Base-by-base conservation (phyloP, 1,284 basidiomycete genomes). In the Cutaneotrichosporon sp. region DNA sequence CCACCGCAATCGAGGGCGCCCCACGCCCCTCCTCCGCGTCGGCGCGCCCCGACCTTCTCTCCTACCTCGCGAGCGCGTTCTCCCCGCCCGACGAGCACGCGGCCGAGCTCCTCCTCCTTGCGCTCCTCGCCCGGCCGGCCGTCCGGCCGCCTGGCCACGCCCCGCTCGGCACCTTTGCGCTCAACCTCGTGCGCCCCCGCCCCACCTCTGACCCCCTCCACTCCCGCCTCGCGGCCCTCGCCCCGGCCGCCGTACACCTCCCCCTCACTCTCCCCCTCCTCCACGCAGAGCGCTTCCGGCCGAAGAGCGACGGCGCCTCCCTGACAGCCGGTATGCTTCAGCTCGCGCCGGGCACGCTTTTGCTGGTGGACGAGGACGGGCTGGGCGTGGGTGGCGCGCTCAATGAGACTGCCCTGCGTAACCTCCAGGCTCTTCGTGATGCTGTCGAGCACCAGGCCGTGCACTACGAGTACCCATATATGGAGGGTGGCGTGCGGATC, bases 401-500 rank as follows among this genome's bases (percentile, higher is more conserved):
- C 27, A 65, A 71, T 22, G 75, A 79, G 25, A 67, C 65, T 16
- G 79, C 75, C 0, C 54, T 79, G 20, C 64, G 66, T 25, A 80
- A 80, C 57, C 58, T 80, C 47, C 70, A 75, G 55, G 70, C 74
- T 0, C 59, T 80, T 50, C 58, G 63, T 25, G 71, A 76, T 29
- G 69, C 67, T 27, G 54, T 79, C 36, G 66, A 62, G 31, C 69
- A 71, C 22, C 78, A 79, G 59, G 65, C 56, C 24, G 58, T 80
- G 20, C 59, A 66, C 29, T 80, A 79, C 66, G 73, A 76, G 55
- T 80, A 78, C 57, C 79, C 79, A 2, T 80, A 69, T 59, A 76
- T 77, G 67, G 74, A 77, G 49, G n/a, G n/a, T n/a, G 71, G 69
- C 5, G 67, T 79, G 47, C 74, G 74, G 62, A 79, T 80, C 72